Base-by-base conservation (phyloP, 1,284 basidiomycete genomes). In the Moesziomyces sp. region DNA sequence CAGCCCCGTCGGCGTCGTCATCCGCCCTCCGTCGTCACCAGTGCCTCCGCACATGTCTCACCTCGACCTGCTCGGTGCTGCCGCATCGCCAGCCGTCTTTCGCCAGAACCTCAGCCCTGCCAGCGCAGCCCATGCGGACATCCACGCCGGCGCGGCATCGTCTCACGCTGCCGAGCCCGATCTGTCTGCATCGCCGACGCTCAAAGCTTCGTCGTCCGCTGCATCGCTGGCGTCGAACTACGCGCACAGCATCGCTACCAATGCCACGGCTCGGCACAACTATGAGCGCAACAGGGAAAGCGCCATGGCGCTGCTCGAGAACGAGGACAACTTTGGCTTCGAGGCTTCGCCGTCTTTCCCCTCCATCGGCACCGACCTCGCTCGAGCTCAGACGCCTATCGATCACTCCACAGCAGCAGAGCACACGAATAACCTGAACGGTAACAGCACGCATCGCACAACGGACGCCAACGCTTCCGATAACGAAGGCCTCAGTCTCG, bases 1-100 rank as follows among this genome's bases (percentile, higher is more conserved):
- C 58, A 61, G 66, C 46, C 66, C 66, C 1, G 66, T 66, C 4
- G 66, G 58, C 16, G 62, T 68, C 11, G 56, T 74, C 52, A 54
- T 73, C 21, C 47, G 70, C 14, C 65, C 70, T 10, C 70, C 70
- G 1, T 73, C 70, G 1, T 73, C 70, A 23, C 70, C 70, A 18
- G 59, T 44, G 8, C 70, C 70, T 7, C 70, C 70, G 14, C 55
- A 55, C 16, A 50, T 58, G 11, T 51, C 58, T 30, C 54, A 49
- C 30, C n/a, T 51, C 11, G 52, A 54, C 28, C n/a, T 34, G 11
- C n/a, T 28, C 18, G 46, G 23, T 5, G 18, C 49, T 5, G 26
- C 40, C 18, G 42, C 65, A 24, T 43, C 51, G 3, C 21, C 56
- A 5, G 46, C 65, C 35, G n/a, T 47, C n/a, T 58, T 58, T 18